Conservation (phyloP, 306 rosid genomes). For the Amphicarpaea edgeworthii region DNA sequence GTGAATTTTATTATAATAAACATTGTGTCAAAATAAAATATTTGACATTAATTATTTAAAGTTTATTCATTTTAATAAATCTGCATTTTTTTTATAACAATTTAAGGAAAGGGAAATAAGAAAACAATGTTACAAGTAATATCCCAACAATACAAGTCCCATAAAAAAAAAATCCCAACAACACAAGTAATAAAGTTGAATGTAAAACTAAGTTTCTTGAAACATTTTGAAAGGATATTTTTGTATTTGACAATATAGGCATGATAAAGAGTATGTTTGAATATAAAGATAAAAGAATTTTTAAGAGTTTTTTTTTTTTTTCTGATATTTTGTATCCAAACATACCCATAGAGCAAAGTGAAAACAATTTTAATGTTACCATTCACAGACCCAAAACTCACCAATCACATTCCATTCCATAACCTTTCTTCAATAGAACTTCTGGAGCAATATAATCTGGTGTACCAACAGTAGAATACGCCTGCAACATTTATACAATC, state of each 20-base stretch:
- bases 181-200: constrained; percentile 4
- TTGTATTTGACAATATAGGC: not conserved
- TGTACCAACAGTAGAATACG: constrained; percentile 98
- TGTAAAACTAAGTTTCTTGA: constrained; percentile 4
- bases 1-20: constrained; percentile 28
- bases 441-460: constrained; percentile 99
- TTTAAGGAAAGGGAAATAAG: not conserved
- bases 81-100: no score
- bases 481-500: constrained; percentile 61
- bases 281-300: no score
- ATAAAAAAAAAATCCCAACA: no score
- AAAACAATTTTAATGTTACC: constrained; percentile 5
- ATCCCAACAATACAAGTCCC: not conserved
- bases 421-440: constrained; percentile 96
- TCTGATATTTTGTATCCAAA: no score
- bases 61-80: no score
- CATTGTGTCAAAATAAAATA: constrained; percentile 21
- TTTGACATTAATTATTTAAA: not conserved
- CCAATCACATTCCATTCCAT: constrained; percentile 99
- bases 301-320: no score
- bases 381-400: constrained; percentile 43
- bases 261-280: no score
- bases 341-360: not conserved
- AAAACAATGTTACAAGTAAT: not conserved
- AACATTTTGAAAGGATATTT: constrained; percentile 36